Conservation (phyloP, 768 basidiomycete genomes). For the Melanogaster broomeanus region DNA sequence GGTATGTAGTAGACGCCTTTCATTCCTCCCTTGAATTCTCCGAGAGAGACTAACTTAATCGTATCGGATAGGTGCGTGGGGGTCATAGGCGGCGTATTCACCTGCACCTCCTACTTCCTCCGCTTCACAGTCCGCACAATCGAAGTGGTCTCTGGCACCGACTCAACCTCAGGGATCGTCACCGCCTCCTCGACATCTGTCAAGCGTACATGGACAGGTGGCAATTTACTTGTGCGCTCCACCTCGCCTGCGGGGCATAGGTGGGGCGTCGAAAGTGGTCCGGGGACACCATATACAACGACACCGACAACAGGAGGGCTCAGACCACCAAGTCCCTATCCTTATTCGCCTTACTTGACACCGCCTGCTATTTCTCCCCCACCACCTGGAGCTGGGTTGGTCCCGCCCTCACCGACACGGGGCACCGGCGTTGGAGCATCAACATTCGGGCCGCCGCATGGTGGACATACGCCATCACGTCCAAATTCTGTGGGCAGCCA, state of each 20-base stretch:
- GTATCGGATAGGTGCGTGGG: conserved; percentile 61
- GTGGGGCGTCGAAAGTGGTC: conserved; percentile 56
- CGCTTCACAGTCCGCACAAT: conserved; percentile 63
- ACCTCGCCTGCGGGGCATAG: conserved; percentile 35
- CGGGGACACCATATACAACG: conserved; percentile 35
- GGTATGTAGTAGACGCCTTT: conserved; percentile 32
- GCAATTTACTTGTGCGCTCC: conserved; percentile 59
- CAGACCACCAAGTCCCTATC: conserved; percentile 25
- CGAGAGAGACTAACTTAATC: background rate
- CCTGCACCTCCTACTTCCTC: conserved; percentile 79
- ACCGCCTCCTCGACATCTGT: conserved; percentile 67
- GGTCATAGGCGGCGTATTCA: conserved; percentile 90
- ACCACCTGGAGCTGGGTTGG: conserved; percentile 26
- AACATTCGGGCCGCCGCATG: conserved; percentile 10
- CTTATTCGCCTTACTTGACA: conserved; percentile 33
- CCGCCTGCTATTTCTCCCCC: conserved; percentile 6
- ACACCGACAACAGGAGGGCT: conserved; percentile 37
- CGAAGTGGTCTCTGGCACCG: conserved; percentile 57
- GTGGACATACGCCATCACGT: conserved; percentile 8
- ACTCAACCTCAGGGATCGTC: conserved; percentile 57
- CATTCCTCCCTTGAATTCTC: no score
- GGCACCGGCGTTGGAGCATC: conserved; percentile 23
- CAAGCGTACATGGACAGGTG: conserved; percentile 69
- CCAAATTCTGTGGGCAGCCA: conserved; percentile 1
- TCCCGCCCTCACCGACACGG: conserved; percentile 21